Evolutionary conservation across 768 basidiomycete genomes (phyloP).

Genomic region (Hypholoma fasciculare): DNA sequence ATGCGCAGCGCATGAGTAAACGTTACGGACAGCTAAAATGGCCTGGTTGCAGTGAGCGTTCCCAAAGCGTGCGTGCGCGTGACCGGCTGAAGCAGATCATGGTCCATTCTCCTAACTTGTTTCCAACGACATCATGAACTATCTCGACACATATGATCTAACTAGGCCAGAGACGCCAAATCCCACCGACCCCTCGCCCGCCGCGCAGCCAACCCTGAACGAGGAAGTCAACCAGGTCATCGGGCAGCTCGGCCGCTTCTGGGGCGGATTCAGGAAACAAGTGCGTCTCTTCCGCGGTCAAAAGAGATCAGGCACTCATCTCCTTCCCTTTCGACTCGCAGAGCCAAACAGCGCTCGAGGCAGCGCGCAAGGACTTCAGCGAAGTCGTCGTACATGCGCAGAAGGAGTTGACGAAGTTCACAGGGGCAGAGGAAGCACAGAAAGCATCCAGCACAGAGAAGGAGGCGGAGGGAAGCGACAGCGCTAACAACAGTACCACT

Average conservation of each 20-base stretch:
- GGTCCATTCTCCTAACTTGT: conserved; percentile 6
- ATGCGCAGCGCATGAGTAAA: background rate
- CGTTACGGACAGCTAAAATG: background rate
- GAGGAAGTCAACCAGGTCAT: conserved; percentile 90
- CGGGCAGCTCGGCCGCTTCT: conserved; percentile 82
- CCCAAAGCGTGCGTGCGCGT: background rate
- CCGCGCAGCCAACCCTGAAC: conserved; percentile 61
- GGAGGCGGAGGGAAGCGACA: background rate
- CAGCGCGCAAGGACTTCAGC: conserved; percentile 71
- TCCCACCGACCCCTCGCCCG: conserved; percentile 28
- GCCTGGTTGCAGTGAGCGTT: background rate
- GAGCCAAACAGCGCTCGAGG: conserved; percentile 70
- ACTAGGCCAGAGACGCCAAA: conserved; percentile 47
- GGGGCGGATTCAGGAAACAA: conserved; percentile 92
- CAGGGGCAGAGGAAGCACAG: conserved; percentile 25
- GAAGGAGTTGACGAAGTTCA: conserved; percentile 67
- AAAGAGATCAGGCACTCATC: background rate
- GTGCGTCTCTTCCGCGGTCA: conserved; percentile 37
- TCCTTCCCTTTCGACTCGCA: conserved; percentile 21
- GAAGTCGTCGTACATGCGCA: conserved; percentile 80
- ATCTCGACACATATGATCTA: conserved; percentile 70
- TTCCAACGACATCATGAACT: conserved; percentile 55
- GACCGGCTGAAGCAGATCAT: background rate
- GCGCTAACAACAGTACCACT: background rate
- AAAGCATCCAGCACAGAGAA: background rate